A percentile compares a stretch with the other conserved stretches of the same genome.
phyloP scores from a whole-genome alignment of 1,284 basidiomycete species.

The Cystobasidium sp. region DNA sequence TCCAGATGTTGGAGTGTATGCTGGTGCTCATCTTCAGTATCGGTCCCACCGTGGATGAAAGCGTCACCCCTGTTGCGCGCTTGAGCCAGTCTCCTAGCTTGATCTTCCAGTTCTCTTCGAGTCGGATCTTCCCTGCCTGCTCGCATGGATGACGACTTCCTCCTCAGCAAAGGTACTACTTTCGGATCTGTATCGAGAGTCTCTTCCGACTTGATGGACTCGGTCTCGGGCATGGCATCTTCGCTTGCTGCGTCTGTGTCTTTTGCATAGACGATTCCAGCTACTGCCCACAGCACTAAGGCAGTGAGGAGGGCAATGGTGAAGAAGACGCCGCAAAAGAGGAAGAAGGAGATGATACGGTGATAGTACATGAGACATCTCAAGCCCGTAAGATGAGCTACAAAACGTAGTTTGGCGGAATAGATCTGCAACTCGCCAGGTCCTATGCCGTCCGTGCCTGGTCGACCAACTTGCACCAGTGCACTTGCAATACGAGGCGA shows the following conservation, averaged over 20 bases:
- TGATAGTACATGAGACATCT: slow-evolving; percentile 46
- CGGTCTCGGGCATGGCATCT: neutral
- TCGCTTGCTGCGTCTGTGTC: neutral
- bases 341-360: slow-evolving; percentile 40
- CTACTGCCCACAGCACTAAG: slow-evolving; percentile 36
- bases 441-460: slow-evolving; percentile 15
- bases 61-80: neutral
- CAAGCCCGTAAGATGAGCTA: slow-evolving; percentile 43
- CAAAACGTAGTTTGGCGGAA: slow-evolving; percentile 33
- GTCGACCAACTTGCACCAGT: slow-evolving; percentile 22
- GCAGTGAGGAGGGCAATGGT: slow-evolving; percentile 30
- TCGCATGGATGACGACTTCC: neutral
- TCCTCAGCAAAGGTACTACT: neutral
- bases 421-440: slow-evolving; percentile 45
- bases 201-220: slow-evolving; percentile 13
- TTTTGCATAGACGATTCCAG: slow-evolving; percentile 1
- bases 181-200: neutral
- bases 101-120: slow-evolving; percentile 15
- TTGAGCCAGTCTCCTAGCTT: slow-evolving; percentile 11
- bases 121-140: slow-evolving; percentile 4
- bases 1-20: neutral
- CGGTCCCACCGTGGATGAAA: neutral
- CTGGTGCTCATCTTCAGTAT: slow-evolving; percentile 3
- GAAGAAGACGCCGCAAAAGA: slow-evolving; percentile 43
- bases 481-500: slow-evolving; percentile 15